These are phyloP conservation scores for Herpetomonas samuelpessoai DNA, from an alignment of 208 protist species.

Conservation along the genomic window DNA sequence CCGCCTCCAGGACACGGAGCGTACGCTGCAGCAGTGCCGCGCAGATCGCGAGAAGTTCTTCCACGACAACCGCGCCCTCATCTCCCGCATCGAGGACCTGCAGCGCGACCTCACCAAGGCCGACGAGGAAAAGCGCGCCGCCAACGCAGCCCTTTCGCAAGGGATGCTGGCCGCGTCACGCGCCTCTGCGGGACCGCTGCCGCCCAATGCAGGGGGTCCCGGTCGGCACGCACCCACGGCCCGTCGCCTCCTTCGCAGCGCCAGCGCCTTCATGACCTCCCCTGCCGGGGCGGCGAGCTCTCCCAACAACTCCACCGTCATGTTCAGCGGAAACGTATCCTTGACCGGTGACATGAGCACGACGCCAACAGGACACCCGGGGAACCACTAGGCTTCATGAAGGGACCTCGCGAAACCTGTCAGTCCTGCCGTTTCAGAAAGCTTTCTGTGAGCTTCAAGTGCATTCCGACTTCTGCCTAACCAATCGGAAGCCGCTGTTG, in stretches of 20 bases:
- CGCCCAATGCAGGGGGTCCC: not conserved
- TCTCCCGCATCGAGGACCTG: slow-evolving; percentile 49
- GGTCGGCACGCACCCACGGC: not conserved
- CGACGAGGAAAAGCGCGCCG: slow-evolving; percentile 57
- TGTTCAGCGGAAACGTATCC: no score
- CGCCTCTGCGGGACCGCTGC: not conserved
- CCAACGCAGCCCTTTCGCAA: slow-evolving; percentile 51
- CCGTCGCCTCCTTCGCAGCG: not conserved
- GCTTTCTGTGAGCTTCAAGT: no score
- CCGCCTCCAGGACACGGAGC: not conserved
- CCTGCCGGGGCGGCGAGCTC: not conserved
- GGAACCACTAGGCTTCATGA: no score
- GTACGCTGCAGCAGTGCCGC: not conserved
- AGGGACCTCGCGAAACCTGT: no score
- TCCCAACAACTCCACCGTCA: not conserved
- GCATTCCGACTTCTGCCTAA: no score
- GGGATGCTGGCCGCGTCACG: slow-evolving; percentile 29
- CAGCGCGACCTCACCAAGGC: slow-evolving; percentile 51
- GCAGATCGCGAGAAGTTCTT: slow-evolving; percentile 46
- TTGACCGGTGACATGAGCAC: slow-evolving; percentile 14
- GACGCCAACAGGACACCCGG: slow-evolving; percentile 6
- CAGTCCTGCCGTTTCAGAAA: no score
- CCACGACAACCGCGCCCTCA: slow-evolving; percentile 56
- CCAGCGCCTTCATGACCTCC: not conserved
- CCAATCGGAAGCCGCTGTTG: no score